Conservation (phyloP, 495 filamentous ascomycete genomes). For the Clavariopsis aquatica region DNA sequence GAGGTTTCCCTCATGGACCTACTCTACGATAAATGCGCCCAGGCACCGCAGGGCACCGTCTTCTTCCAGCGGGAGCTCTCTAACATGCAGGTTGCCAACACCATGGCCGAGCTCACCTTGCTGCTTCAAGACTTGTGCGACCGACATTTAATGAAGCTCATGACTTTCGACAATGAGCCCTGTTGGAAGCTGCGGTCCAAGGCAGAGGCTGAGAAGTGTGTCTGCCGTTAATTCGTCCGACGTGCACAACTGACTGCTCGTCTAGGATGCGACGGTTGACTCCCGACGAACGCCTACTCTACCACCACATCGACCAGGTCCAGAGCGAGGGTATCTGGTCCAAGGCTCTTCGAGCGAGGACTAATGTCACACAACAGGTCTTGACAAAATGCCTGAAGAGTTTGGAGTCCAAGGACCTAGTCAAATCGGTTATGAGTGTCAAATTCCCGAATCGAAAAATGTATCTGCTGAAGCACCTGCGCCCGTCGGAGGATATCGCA, state of each 20-base stretch:
- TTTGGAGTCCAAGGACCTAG: conserved; percentile 80
- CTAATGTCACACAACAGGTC: conserved; percentile 75
- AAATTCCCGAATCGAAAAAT: conserved; percentile 63
- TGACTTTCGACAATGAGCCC: conserved; percentile 31
- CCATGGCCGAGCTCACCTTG: conserved; percentile 18
- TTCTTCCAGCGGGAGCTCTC: conserved; percentile 41
- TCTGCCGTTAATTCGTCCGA: not conserved
- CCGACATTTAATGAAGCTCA: conserved; percentile 30
- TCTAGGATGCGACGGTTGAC: conserved; percentile 33
- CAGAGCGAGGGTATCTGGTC: conserved; percentile 85
- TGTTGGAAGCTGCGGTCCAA: conserved; percentile 35
- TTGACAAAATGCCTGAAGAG: conserved; percentile 74
- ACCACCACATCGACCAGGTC: conserved; percentile 79
- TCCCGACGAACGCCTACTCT: conserved; percentile 75
- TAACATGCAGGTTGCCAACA: conserved; percentile 37
- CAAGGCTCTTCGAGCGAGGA: conserved; percentile 69
- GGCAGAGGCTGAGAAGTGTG: conserved; percentile 38
- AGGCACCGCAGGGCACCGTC: conserved; percentile 25
- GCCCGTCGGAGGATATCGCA: conserved; percentile 81
- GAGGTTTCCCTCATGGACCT: conserved; percentile 10
- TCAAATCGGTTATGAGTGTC: conserved; percentile 70
- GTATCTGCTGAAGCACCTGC: conserved; percentile 66
- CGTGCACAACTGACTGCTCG: not conserved
- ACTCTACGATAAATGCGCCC: conserved; percentile 38
- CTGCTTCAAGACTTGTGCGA: conserved; percentile 28